These are phyloP conservation scores for Takashimella tepidaria DNA, from an alignment of 1,284 basidiomycete genomes.

Conservation along the genomic window DNA sequence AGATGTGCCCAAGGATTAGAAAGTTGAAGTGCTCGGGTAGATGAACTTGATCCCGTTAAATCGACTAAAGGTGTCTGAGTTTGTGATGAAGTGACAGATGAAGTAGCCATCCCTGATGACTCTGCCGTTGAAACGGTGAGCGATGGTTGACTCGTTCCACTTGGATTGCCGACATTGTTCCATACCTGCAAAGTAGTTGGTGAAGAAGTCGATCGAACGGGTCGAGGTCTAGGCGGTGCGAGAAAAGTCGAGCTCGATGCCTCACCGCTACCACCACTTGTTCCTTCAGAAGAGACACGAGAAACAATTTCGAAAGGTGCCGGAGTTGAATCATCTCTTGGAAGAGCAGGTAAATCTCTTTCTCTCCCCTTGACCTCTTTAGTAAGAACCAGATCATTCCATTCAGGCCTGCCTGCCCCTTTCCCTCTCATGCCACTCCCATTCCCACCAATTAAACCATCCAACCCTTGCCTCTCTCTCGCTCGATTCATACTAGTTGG, in stretches of 20 bases:
- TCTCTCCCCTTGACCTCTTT: conserved; percentile 16
- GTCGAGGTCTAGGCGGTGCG: conserved; percentile 13
- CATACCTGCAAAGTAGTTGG: background rate
- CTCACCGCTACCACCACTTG: background rate
- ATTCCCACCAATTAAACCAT: background rate
- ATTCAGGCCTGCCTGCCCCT: conserved; percentile 29
- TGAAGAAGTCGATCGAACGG: conserved; percentile 2
- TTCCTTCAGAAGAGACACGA: background rate
- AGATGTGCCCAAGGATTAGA: background rate
- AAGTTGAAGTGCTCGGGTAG: conserved; percentile 36
- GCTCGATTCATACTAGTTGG: conserved; percentile 32
- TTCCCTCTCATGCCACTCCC: conserved; percentile 5
- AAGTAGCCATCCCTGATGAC: background rate
- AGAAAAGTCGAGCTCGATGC: background rate
- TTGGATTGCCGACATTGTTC: no score
- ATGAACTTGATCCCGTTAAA: conserved; percentile 17
- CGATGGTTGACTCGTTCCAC: no score
- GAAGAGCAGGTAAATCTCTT: conserved; percentile 30
- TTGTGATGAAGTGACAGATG: background rate
- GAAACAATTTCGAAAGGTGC: background rate
- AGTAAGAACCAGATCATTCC: conserved; percentile 26
- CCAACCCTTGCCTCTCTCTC: conserved; percentile 20
- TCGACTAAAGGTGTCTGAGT: conserved; percentile 22
- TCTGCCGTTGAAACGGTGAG: background rate
- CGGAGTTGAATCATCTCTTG: conserved; percentile 1